Conservation (phyloP, 306 rosid species). For the Carpinus viminea region DNA sequence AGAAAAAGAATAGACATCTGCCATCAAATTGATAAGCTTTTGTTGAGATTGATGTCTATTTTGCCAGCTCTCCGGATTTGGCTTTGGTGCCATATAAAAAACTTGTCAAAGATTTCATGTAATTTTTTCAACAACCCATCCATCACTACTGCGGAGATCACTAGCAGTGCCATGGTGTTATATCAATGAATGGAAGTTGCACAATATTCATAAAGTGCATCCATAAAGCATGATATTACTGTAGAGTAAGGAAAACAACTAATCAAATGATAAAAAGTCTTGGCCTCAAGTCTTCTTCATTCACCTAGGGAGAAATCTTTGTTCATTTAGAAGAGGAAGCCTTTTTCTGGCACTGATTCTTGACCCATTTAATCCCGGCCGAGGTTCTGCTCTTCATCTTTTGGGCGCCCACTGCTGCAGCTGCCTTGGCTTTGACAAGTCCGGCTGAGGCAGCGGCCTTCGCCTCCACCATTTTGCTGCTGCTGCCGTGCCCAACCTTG, state of each 20-base stretch:
- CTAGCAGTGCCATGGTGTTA: too few species aligned
- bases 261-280: neutral
- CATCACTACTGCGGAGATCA: too few species aligned
- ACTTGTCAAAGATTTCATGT: too few species aligned
- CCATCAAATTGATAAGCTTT: neutral
- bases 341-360: conserved; percentile 60
- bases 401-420: conserved; percentile 34
- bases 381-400: conserved; percentile 62
- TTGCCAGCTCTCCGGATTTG: too few species aligned
- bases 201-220: neutral
- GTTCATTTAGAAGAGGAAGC: conserved; percentile 45
- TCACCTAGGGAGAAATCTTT: neutral
- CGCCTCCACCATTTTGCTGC: conserved; percentile 57
- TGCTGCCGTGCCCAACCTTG: conserved; percentile 44
- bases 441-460: conserved; percentile 52
- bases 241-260: neutral
- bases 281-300: neutral
- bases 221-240: neutral
- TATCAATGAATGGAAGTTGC: neutral
- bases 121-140: too few species aligned
- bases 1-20: neutral
- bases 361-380: conserved; percentile 73
- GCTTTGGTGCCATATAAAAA: too few species aligned
- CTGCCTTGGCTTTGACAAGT: conserved; percentile 37
- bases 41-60: neutral